These are phyloP conservation scores for Nakaseomyces kungkrabaensis DNA, from an alignment of 1,139 yeast species.

Conservation along the genomic window DNA sequence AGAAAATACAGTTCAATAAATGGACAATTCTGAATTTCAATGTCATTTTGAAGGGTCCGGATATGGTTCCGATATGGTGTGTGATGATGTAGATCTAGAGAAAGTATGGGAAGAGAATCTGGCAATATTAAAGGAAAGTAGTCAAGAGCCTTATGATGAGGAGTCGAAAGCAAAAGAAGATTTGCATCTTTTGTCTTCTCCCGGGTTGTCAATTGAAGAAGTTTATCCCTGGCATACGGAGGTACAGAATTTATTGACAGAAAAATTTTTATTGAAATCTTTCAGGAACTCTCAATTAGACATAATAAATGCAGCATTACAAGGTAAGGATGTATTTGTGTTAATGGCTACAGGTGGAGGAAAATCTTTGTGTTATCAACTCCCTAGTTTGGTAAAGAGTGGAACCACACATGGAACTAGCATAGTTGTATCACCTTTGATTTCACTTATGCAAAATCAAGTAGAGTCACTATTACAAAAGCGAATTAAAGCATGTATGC, in stretches of 20 bases:
- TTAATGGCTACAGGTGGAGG: slow-evolving; percentile 98
- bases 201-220: background rate
- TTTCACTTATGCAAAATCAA: slow-evolving; percentile 71
- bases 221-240: slow-evolving; percentile 53
- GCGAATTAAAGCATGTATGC: slow-evolving; percentile 75
- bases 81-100: background rate
- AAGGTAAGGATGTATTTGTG: slow-evolving; percentile 79
- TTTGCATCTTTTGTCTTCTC: background rate
- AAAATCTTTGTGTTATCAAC: slow-evolving; percentile 82
- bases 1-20: background rate
- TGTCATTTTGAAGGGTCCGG: background rate
- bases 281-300: slow-evolving; percentile 77
- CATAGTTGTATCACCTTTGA: slow-evolving; percentile 69
- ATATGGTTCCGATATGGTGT: background rate
- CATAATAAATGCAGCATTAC: slow-evolving; percentile 69
- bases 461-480: slow-evolving; percentile 61
- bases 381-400: slow-evolving; percentile 73
- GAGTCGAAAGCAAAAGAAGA: background rate
- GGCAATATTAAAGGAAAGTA: background rate
- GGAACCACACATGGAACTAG: slow-evolving; percentile 79
- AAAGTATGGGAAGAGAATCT: background rate
- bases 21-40: background rate
- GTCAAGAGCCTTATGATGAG: background rate
- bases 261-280: slow-evolving; percentile 47
- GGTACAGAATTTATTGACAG: slow-evolving; percentile 44